Base-by-base conservation (phyloP, 2,329 filamentous ascomycete species). In the Scedosporium minutisporum region DNA sequence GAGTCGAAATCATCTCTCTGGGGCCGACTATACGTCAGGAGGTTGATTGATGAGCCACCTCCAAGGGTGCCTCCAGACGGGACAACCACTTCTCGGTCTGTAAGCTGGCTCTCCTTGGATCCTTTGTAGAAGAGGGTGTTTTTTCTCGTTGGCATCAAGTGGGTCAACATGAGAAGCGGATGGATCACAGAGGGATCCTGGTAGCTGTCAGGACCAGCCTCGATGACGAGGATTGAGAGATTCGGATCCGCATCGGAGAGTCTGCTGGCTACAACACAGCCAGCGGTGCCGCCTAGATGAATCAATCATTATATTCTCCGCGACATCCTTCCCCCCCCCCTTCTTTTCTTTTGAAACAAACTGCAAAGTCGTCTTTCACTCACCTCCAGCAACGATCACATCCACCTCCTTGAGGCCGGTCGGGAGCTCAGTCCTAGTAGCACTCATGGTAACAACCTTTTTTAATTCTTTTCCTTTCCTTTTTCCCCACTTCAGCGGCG, bases 11-110 rank as follows among this genome's bases (percentile, higher is more conserved):
- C 74, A 1, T 67, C 65, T 1, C 67, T 65, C 27, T 75, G 72
- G 3, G 70, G 69, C 42, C 72, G 66, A 2, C 67, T 71, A 46
- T 74, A 74, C 62, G 71, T 71, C 65, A 70, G 67, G 60, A 72
- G 67, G 58, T 74, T 74, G 65, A 73, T 70, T 3, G 71, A 71
- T 1, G 72, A 74, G 9, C 71, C 71, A 2, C 72, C 72, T 6
- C 72, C 72, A 1, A 72, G 68, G 6, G 69, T 64, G 3, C 71
- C 68, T 7, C 70, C 72, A 0, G 68, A 58, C 0, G 68, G 63
- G 0, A 73, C 68, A 6, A 68, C 29, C 2, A 65, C 51, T 58
- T 65, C 64, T 6, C 72, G 66, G 1, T 66, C 66, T 41, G 65
- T 67, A 25, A 74, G 63, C 4, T 65, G 65, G 1, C 65, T 61